A percentile compares a stretch with the other conserved stretches of the same genome.
Conservation (phyloP, 805 yeast genomes). For the Pichia ethanolica region DNA sequence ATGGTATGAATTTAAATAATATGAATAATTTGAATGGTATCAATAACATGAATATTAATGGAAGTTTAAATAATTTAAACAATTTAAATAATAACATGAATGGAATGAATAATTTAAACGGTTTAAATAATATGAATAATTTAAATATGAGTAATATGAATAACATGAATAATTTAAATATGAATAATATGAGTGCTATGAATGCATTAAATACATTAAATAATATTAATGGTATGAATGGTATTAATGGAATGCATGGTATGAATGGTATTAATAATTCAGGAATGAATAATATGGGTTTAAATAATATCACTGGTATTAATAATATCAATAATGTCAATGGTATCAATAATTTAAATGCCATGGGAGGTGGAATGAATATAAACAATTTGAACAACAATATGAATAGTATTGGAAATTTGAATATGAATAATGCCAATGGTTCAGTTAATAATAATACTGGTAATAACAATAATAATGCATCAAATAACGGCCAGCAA, state of each 20-base stretch:
- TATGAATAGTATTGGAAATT: background rate
- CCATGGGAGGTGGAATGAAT: background rate
- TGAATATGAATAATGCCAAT: background rate
- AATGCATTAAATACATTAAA: background rate
- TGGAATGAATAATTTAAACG: constrained; percentile 2
- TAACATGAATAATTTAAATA: background rate
- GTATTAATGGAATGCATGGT: background rate
- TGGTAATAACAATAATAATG: constrained; percentile 1
- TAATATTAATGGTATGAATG: background rate
- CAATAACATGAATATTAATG: background rate
- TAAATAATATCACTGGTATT: background rate
- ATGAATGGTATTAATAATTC: background rate
- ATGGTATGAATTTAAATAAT: background rate
- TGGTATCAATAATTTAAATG: background rate
- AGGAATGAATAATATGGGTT: background rate
- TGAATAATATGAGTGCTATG: background rate
- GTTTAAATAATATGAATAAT: background rate
- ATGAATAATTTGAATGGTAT: background rate
- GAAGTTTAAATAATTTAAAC: too few relatives aligned
- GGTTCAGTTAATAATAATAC: background rate
- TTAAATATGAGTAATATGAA: background rate
- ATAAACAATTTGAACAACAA: background rate
- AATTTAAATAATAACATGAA: constrained; percentile 5
- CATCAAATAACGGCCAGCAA: constrained; percentile 11
- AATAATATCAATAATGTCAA: background rate